Evolutionary conservation across 768 basidiomycete genomes (phyloP), one percentile per base, ranked within the genome.

Genomic region (Suillus subalutaceus): DNA sequence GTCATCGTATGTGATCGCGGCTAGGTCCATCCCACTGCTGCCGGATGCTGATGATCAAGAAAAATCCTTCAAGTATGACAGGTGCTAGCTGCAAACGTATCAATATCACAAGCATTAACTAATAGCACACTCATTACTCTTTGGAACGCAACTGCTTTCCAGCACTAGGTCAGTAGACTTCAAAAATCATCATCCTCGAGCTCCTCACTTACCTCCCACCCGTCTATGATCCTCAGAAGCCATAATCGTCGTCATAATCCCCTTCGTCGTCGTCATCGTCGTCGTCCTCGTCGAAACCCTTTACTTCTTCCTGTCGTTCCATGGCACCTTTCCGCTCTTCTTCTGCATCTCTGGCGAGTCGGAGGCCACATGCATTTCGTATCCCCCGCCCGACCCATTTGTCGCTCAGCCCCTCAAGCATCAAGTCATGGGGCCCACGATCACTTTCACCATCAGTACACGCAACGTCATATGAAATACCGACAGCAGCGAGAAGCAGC

Each of bases 281-380:
- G 10, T 13, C 26, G 9, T 62, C 53, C 5, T 55, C 60, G n/a
- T 46, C 56, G 20, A 52, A 52, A 52, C 38, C 32, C 8, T 55
- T n/a, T 35, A 18, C 53, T 55, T 44, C 32, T 32, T 66, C 65
- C 4, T 1, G 23, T 16, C 64, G 56, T 38, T 48, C 43, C 40
- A 37, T 32, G 26, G 62, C 23, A 23, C 52, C 62, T 23, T 46
- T 13, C 44, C 6, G 35, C 46, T 55, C 67, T 23, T n/a, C 43
- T 43, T 38, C 59, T 6, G 64, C 40, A 32, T 63, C 67, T 6
- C 53, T 53, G 0, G 46, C 59, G 41, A 67, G 48, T 53, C 66
- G 68, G 8, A 72, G 65, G 6, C 68, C 68, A 35, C 68, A 72
- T 1, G 69, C 71, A 7, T 32, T 58, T 43, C 65, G 59, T 57